Conservation (phyloP, 805 yeast genomes). For the Wickerhamomyces xylosicus region DNA sequence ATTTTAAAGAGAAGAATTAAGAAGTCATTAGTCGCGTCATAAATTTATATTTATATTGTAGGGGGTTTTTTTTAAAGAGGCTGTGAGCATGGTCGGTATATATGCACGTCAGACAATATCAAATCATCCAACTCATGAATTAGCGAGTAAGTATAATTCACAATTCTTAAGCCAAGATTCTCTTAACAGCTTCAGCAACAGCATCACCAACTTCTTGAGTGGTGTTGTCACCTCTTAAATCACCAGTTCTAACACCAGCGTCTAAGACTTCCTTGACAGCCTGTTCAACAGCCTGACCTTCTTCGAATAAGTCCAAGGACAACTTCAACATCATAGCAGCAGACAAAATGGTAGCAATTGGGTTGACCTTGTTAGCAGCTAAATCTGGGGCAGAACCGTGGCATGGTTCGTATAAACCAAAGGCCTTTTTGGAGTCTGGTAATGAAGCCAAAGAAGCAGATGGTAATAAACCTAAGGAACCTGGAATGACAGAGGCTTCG, state of each 20-base stretch:
- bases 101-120: no score
- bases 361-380: slow-evolving; percentile 80
- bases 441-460: slow-evolving; percentile 93
- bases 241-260: slow-evolving; percentile 82
- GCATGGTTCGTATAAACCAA: slow-evolving; percentile 96
- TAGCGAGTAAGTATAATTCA: no score
- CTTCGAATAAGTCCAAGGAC: slow-evolving; percentile 72
- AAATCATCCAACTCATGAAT: no score
- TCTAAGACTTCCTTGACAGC: slow-evolving; percentile 84
- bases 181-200: slow-evolving; percentile 61
- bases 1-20: no score
- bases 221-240: slow-evolving; percentile 72
- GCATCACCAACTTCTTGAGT: slow-evolving; percentile 95
- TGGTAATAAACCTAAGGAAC: slow-evolving; percentile 91
- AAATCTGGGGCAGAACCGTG: slow-evolving; percentile 98
- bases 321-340: slow-evolving; percentile 96
- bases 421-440: slow-evolving; percentile 89
- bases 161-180: slow-evolving; percentile 30
- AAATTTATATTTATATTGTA: no score
- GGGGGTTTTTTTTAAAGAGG: no score
- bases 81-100: no score
- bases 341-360: slow-evolving; percentile 89
- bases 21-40: no score
- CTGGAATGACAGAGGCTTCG: slow-evolving; percentile 97
- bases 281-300: slow-evolving; percentile 79